phyloP scores from a whole-genome alignment of 768 basidiomycete genomes.

The Clathrus columnatus region DNA sequence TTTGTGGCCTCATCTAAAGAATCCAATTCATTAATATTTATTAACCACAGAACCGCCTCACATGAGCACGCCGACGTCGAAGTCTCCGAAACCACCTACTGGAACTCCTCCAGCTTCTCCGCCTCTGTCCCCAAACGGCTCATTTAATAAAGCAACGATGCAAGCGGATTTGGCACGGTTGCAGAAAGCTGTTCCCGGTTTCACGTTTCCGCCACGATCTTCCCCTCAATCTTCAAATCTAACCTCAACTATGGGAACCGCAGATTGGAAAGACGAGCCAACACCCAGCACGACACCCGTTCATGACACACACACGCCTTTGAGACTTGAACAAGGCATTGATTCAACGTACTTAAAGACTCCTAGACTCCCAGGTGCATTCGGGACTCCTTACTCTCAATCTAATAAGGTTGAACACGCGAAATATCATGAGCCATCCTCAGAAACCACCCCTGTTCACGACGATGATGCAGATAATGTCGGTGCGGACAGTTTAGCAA shows the following conservation, averaged over 20 bases:
- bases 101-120: not conserved
- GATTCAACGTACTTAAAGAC: constrained; percentile 25
- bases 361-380: constrained; percentile 38
- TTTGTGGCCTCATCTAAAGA: not conserved
- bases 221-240: constrained; percentile 37
- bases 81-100: not conserved
- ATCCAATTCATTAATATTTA: not conserved
- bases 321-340: not conserved
- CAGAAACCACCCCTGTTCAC: not conserved
- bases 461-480: not conserved
- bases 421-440: too few relatives aligned
- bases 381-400: constrained; percentile 20
- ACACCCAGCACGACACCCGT: constrained; percentile 35
- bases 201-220: constrained; percentile 21
- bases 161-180: constrained; percentile 8
- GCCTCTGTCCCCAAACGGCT: not conserved
- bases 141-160: not conserved
- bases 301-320: not conserved
- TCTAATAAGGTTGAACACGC: too few relatives aligned
- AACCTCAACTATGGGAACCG: constrained; percentile 51
- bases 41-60: constrained; percentile 3
- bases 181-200: constrained; percentile 8
- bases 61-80: constrained; percentile 10
- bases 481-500: constrained; percentile 17
- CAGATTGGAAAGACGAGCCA: constrained; percentile 60